These are phyloP conservation scores for Triadica sebifera DNA, from an alignment of 345 rosid genomes.

Conservation along the genomic window DNA sequence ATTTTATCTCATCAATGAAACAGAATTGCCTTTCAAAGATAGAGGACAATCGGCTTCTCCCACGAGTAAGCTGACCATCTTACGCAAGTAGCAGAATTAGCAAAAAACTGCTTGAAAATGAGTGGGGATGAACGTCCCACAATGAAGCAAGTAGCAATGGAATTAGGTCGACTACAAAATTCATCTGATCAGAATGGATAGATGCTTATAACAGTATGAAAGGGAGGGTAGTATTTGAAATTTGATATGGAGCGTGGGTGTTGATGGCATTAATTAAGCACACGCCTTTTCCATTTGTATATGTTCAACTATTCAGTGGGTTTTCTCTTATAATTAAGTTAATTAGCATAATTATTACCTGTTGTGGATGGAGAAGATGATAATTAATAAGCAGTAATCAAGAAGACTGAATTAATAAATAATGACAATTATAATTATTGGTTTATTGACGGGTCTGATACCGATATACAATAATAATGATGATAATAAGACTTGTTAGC, in stretches of 20 bases:
- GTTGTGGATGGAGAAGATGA: too few species aligned
- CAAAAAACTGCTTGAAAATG: slow-evolving; percentile 28
- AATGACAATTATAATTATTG: background rate
- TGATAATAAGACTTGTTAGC: too few species aligned
- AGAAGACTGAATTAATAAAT: too few species aligned
- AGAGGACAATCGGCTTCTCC: slow-evolving; percentile 16
- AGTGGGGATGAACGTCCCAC: slow-evolving; percentile 40
- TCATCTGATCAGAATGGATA: background rate
- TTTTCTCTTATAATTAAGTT: too few species aligned
- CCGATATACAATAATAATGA: background rate
- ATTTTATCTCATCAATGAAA: slow-evolving; percentile 31
- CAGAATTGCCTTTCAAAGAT: slow-evolving; percentile 22
- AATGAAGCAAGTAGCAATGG: too few species aligned
- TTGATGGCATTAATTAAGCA: too few species aligned
- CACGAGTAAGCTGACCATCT: slow-evolving; percentile 20
- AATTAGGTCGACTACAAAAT: too few species aligned
- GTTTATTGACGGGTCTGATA: background rate
- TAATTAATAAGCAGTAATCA: too few species aligned
- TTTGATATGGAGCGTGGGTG: background rate
- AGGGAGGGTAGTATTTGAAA: background rate
- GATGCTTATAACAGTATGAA: background rate
- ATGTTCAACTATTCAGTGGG: too few species aligned
- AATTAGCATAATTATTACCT: too few species aligned
- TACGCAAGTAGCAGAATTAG: slow-evolving; percentile 24
- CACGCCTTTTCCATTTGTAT: too few species aligned